Conservation (phyloP, 768 basidiomycete species). For the Tulasnella sp. region DNA sequence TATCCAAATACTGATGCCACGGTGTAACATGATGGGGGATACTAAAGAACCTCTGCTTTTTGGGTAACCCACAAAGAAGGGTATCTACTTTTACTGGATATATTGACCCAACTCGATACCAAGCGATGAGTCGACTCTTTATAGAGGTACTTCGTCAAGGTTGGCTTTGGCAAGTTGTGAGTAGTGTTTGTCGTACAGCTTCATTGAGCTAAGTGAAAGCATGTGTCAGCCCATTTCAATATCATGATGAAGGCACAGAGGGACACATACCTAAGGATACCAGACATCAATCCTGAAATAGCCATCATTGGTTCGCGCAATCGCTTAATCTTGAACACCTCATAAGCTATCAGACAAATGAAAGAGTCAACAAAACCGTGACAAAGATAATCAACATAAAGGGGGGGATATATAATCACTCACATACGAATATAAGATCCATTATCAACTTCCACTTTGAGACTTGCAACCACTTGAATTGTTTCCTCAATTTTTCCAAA, state of each 20-base stretch:
- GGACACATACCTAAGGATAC: constrained; percentile 52
- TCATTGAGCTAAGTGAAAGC: constrained; percentile 40
- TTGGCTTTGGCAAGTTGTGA: constrained; percentile 12
- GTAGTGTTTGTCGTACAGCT: constrained; percentile 45
- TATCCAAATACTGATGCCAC: no score
- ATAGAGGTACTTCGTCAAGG: no score
- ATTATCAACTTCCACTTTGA: constrained; percentile 59
- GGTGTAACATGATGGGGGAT: no score
- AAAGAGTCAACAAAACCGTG: background rate
- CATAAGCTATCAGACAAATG: constrained; percentile 44
- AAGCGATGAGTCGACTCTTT: no score
- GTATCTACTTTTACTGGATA: no score
- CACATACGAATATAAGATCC: constrained; percentile 84
- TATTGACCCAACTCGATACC: no score
- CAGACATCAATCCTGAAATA: constrained; percentile 53
- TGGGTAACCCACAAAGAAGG: no score
- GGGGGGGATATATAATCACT: constrained; percentile 23
- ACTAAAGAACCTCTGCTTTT: no score
- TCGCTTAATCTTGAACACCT: constrained; percentile 57
- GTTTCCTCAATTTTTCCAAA: constrained; percentile 43
- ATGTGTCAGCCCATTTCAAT: background rate
- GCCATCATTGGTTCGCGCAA: constrained; percentile 49
- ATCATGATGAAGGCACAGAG: background rate
- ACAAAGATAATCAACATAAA: constrained; percentile 9
- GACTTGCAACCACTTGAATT: constrained; percentile 65